phyloP scores from a whole-genome alignment of 1,284 basidiomycete species.

The Microbotryum violaceum region DNA sequence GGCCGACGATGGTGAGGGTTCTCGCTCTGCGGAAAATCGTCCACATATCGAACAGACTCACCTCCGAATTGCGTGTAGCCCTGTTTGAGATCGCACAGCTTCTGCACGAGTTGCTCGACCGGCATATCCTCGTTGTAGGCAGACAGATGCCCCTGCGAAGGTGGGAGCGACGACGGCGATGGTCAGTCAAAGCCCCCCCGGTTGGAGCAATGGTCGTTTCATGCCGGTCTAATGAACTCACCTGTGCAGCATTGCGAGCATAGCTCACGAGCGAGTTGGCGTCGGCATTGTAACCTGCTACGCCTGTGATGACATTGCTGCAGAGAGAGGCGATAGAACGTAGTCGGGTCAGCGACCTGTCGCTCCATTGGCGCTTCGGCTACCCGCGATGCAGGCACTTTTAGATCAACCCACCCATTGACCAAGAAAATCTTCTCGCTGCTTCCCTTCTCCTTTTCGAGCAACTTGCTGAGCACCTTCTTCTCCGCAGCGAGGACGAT shows the following conservation, averaged over 20 bases:
- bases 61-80: constrained; percentile 97
- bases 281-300: constrained; percentile 93
- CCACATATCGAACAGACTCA: constrained; percentile 40
- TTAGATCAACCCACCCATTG: constrained; percentile 52
- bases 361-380: constrained; percentile 47
- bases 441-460: constrained; percentile 89
- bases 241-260: constrained; percentile 80
- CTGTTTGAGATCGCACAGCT: constrained; percentile 94
- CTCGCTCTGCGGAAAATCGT: neutral
- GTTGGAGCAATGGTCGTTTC: no score
- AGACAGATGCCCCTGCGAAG: constrained; percentile 59
- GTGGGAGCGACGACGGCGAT: no score
- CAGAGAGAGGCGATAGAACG: neutral
- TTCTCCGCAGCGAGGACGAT: constrained; percentile 98
- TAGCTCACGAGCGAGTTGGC: constrained; percentile 97
- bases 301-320: constrained; percentile 90
- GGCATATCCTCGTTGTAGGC: constrained; percentile 96
- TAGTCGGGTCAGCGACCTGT: constrained; percentile 7
- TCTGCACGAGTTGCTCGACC: constrained; percentile 88
- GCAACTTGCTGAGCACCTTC: constrained; percentile 95
- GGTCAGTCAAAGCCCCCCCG: neutral
- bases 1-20: neutral
- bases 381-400: neutral
- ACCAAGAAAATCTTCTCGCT: constrained; percentile 96
- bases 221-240: constrained; percentile 11